These are phyloP conservation scores for Salix dunnii DNA, from an alignment of 345 rosid genomes.

Conservation along the genomic window DNA sequence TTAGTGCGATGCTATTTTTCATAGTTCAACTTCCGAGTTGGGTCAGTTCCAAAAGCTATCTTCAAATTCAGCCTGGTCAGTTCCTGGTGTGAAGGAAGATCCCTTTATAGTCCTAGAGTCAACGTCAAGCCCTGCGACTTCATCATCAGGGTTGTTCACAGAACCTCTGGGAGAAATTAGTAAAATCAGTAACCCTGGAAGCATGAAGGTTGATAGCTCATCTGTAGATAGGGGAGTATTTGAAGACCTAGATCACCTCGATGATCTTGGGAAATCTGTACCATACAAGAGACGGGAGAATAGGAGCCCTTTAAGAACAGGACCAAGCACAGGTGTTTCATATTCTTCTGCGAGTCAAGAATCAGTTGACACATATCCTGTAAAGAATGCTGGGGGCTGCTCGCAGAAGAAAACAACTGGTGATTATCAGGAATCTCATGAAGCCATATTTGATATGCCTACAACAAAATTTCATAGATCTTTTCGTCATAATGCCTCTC, in stretches of 20 bases:
- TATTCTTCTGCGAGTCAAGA: conserved; percentile 41
- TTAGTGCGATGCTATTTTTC: conserved; percentile 1
- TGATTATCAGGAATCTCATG: conserved; percentile 44
- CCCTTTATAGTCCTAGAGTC: conserved; percentile 61
- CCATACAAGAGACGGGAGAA: conserved; percentile 50
- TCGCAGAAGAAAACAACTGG: conserved; percentile 38
- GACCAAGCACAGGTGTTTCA: conserved; percentile 30
- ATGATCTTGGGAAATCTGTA: conserved; percentile 52
- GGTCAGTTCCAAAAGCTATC: conserved; percentile 38
- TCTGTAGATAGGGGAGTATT: conserved; percentile 40
- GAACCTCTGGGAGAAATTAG: conserved; percentile 53
- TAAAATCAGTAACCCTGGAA: conserved; percentile 40
- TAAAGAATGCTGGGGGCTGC: conserved; percentile 35
- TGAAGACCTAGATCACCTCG: conserved; percentile 67
- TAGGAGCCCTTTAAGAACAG: conserved; percentile 44
- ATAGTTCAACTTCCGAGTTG: conserved; percentile 54
- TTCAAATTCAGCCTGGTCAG: conserved; percentile 34
- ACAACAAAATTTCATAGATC: conserved; percentile 33
- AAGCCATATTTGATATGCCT: conserved; percentile 40
- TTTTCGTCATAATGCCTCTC: conserved; percentile 42
- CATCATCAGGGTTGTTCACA: conserved; percentile 34
- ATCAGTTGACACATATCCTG: conserved; percentile 32
- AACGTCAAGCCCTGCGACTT: conserved; percentile 36
- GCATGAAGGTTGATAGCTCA: conserved; percentile 37
- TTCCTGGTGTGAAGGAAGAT: conserved; percentile 44